phyloP scores from a whole-genome alignment of 306 rosid species.

The Luffa aegyptiaca region DNA sequence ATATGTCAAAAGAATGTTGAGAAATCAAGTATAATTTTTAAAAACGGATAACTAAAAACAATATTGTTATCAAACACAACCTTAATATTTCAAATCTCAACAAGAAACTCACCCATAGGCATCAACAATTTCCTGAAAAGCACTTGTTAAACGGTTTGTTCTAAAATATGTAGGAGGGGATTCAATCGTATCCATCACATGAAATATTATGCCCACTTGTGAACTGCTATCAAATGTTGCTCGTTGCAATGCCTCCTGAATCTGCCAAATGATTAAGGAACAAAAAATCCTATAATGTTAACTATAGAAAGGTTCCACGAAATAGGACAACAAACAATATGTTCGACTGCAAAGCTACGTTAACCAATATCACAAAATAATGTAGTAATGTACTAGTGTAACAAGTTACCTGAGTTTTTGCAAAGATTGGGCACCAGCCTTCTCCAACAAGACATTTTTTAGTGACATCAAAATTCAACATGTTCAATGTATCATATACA shows the following conservation, averaged over 20 bases:
- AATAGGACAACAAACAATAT: not conserved
- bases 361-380: not conserved
- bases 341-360: slow-evolving; percentile 3
- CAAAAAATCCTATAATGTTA: not conserved
- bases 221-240: slow-evolving; percentile 98
- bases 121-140: slow-evolving; percentile 96
- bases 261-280: slow-evolving; percentile 38
- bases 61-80: not conserved
- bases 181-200: slow-evolving; percentile 73
- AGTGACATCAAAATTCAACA: slow-evolving; percentile 95
- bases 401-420: slow-evolving; percentile 59
- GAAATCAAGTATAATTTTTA: not conserved
- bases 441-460: slow-evolving; percentile 99
- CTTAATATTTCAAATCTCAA: not conserved
- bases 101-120: slow-evolving; percentile 82
- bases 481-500: slow-evolving; percentile 85
- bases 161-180: slow-evolving; percentile 95
- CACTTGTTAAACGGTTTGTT: slow-evolving; percentile 81
- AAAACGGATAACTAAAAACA: not conserved
- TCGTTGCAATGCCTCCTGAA: slow-evolving; percentile 86
- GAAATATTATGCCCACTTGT: slow-evolving; percentile 93
- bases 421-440: slow-evolving; percentile 97
- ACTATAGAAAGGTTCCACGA: slow-evolving; percentile 3
- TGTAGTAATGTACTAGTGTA: too few relatives aligned
- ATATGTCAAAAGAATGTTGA: not conserved